Percentiles rank a stretch among this genome's conserved stretches.
Conservation (phyloP, 2,329 filamentous ascomycete genomes). For the Beauveria scarabaeidicola region DNA sequence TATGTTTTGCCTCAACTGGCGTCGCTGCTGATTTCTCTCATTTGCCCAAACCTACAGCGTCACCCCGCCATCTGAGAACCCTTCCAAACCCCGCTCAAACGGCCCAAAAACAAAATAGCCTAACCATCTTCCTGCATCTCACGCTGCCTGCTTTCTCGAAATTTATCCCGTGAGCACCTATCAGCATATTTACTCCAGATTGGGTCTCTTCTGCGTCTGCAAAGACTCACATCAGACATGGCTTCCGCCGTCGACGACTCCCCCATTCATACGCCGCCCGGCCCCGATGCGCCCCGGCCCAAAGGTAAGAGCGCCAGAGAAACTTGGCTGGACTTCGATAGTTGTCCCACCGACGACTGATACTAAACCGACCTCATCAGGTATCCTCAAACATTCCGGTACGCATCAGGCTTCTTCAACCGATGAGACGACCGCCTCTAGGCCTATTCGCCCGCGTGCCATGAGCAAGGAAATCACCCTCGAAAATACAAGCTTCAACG, state of each 20-base stretch:
- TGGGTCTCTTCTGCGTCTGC: background rate
- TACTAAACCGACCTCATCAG: slow-evolving; percentile 36
- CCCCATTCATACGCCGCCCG: slow-evolving; percentile 34
- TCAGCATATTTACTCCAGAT: background rate
- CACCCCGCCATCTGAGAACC: slow-evolving; percentile 5
- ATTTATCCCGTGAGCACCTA: slow-evolving; percentile 5
- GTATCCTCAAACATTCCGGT: slow-evolving; percentile 82
- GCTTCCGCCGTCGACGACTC: slow-evolving; percentile 31
- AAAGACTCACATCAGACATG: slow-evolving; percentile 25
- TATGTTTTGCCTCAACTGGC: background rate
- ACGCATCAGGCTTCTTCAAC: slow-evolving; percentile 50
- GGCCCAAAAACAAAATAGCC: slow-evolving; percentile 4
- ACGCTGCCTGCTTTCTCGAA: background rate
- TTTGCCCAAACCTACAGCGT: background rate
- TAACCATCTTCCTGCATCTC: slow-evolving; percentile 1
- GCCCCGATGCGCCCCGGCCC: slow-evolving; percentile 33
- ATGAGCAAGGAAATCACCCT: slow-evolving; percentile 81
- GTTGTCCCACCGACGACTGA: too few species aligned
- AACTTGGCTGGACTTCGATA: background rate
- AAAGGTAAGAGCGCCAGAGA: slow-evolving; percentile 29
- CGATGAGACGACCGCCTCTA: slow-evolving; percentile 24
- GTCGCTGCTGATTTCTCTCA: background rate
- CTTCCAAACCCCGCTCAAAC: slow-evolving; percentile 6
- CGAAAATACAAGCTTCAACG: slow-evolving; percentile 90
- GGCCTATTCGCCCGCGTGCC: slow-evolving; percentile 34